These are phyloP conservation scores for Lyophyllum shimeji DNA, from an alignment of 768 basidiomycete species.

Conservation along the genomic window DNA sequence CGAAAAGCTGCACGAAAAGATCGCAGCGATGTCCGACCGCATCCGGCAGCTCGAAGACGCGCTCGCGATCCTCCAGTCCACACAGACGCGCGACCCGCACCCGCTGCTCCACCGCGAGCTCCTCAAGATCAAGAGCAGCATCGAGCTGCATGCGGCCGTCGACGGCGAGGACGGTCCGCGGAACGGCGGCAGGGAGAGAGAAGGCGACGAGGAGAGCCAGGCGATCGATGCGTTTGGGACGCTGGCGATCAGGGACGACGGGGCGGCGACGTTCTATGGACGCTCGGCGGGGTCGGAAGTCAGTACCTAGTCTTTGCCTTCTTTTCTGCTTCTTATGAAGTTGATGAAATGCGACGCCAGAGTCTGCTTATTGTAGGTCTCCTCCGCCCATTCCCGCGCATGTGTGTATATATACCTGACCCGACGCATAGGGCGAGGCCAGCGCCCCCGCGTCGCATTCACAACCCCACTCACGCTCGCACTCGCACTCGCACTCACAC, in stretches of 20 bases:
- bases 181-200: conserved; percentile 17
- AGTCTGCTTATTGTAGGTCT: conserved; percentile 55
- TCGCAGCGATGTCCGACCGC: conserved; percentile 65
- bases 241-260: conserved; percentile 66
- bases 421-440: conserved; percentile 34
- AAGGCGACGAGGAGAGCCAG: conserved; percentile 40
- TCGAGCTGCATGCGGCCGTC: conserved; percentile 64
- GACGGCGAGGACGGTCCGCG: conserved; percentile 20
- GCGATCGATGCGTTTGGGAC: conserved; percentile 72
- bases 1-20: conserved; percentile 67
- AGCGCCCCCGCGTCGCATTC: conserved; percentile 14
- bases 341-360: conserved; percentile 27
- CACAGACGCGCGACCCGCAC: conserved; percentile 50
- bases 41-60: conserved; percentile 75
- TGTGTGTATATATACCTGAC: background rate
- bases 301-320: conserved; percentile 20
- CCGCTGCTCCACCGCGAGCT: conserved; percentile 61
- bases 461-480: background rate
- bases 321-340: background rate
- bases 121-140: conserved; percentile 63
- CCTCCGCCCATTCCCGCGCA: background rate
- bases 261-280: conserved; percentile 70
- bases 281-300: conserved; percentile 75
- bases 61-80: conserved; percentile 52
- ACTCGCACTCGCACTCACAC: background rate